Evolutionary conservation across 2,329 filamentous ascomycete species (phyloP).

Genomic region (Saccharata proteae): DNA sequence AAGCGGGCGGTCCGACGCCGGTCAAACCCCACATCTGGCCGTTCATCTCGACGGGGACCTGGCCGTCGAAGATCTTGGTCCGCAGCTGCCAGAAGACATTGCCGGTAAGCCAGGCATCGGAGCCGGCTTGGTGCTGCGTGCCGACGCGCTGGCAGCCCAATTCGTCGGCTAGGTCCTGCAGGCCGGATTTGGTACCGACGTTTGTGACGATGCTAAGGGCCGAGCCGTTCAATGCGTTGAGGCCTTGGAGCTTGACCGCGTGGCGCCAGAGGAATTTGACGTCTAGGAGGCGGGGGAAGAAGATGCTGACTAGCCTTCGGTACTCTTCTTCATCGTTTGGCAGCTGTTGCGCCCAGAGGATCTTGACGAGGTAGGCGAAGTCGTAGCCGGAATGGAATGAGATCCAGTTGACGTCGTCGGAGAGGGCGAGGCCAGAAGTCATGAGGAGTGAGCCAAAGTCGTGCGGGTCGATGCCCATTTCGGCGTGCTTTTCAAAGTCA

Average conservation of each 20-base stretch:
- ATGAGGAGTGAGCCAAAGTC: slow-evolving; percentile 85
- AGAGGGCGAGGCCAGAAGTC: slow-evolving; percentile 79
- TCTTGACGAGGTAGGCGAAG: slow-evolving; percentile 93
- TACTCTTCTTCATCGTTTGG: slow-evolving; percentile 87
- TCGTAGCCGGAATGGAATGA: slow-evolving; percentile 98
- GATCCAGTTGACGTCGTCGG: slow-evolving; percentile 86
- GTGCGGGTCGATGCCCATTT: slow-evolving; percentile 79
- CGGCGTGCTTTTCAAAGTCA: slow-evolving; percentile 72
- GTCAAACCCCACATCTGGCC: slow-evolving; percentile 92
- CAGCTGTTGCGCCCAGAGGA: slow-evolving; percentile 70
- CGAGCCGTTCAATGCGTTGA: slow-evolving; percentile 25
- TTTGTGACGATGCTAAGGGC: slow-evolving; percentile 67
- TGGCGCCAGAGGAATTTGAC: slow-evolving; percentile 97
- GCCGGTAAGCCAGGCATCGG: slow-evolving; percentile 85
- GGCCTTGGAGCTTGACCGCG: slow-evolving; percentile 54
- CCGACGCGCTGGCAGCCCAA: slow-evolving; percentile 84
- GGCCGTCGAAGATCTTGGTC: slow-evolving; percentile 74
- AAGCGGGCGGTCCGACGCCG: slow-evolving; percentile 39
- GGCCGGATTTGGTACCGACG: slow-evolving; percentile 78
- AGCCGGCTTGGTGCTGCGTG: slow-evolving; percentile 81
- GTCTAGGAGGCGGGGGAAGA: slow-evolving; percentile 88
- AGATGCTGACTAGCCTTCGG: slow-evolving; percentile 75
- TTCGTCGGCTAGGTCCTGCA: slow-evolving; percentile 89
- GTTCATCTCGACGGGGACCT: slow-evolving; percentile 66
- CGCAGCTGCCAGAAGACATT: slow-evolving; percentile 91